Base-by-base conservation (phyloP, 352 stramenopile species). In the Globisporangium apiculatum region DNA sequence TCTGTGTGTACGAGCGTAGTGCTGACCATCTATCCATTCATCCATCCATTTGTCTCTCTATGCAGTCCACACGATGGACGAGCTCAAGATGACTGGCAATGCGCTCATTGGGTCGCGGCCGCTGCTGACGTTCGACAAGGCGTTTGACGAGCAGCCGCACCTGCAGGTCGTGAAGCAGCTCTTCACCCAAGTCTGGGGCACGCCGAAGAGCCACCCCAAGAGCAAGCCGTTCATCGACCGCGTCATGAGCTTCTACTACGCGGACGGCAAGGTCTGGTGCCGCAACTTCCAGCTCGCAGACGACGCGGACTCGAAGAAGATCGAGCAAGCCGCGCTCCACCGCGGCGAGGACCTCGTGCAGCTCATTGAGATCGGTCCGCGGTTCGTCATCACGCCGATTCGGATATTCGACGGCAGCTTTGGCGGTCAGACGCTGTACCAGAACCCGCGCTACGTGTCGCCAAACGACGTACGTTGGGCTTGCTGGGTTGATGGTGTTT, bases 221-320 rank as follows among this genome's bases (percentile, higher is more conserved):
- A 98, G 87, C 79, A 99, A 99, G 76, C 97, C 97, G 17, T 99
- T 99, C 78, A 96, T 99, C 55, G 97, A 99, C 80, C 91, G 97
- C 55, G 86, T 99, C 51, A 98, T 99, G 91, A 96, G 79, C 70
- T 99, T 99, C 72, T 96, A 91, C 75, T 83, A 95, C 60, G 74
- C 94, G 1, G 91, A 98, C 59, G 79, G 83, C 61, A 96, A 96
- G 61, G 96, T 99, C 68, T 99, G 97, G 97, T 96, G 98, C 62
- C 91, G 97, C 61, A 99, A 99, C 75, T 99, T 99, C 79, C 97
- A 95, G 63, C 59, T 95, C 50, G 83, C 82, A 40, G 85, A 95
- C 48, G 83, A 93, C 35, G 85, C 83, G 51, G 85, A 93, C 64
- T 97, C 77, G 53, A 98, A 97, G 75, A 98, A 98, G 75, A 62